phyloP scores from a whole-genome alignment of 768 basidiomycete genomes.

The Leucocoprinus birnbaumii region DNA sequence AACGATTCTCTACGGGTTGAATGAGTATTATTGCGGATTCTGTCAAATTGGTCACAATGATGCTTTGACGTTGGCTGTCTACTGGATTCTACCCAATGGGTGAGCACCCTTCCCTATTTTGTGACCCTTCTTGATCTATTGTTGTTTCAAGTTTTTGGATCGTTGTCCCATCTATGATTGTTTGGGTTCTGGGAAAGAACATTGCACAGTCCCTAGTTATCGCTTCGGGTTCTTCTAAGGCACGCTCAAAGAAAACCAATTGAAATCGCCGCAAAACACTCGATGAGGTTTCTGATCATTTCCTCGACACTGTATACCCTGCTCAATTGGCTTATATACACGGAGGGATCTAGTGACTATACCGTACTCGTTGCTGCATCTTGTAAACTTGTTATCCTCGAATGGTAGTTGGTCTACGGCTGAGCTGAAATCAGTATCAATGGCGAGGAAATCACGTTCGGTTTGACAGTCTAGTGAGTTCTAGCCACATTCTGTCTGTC shows the following conservation, averaged over 20 bases:
- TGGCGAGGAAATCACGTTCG: too few relatives aligned
- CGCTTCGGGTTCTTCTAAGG: slow-evolving; percentile 6
- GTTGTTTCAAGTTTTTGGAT: slow-evolving; percentile 65
- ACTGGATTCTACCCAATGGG: slow-evolving; percentile 83
- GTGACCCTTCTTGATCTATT: background rate
- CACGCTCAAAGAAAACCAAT: slow-evolving; percentile 12
- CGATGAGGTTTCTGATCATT: too few relatives aligned
- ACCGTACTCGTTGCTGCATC: too few relatives aligned
- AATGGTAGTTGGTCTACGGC: too few relatives aligned
- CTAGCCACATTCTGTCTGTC: too few relatives aligned
- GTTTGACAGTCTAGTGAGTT: too few relatives aligned
- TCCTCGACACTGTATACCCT: too few relatives aligned
- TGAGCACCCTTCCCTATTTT: slow-evolving; percentile 26
- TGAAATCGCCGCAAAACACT: background rate
- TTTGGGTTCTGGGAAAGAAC: slow-evolving; percentile 60
- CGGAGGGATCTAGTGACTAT: too few relatives aligned
- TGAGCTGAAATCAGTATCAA: too few relatives aligned
- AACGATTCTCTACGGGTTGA: slow-evolving; percentile 77
- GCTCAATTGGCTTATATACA: too few relatives aligned
- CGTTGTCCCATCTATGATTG: slow-evolving; percentile 61
- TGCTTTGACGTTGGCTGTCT: slow-evolving; percentile 42
- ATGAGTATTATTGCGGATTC: slow-evolving; percentile 76
- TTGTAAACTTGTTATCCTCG: too few relatives aligned
- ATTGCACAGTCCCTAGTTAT: slow-evolving; percentile 42
- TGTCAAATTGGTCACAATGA: slow-evolving; percentile 79